These are phyloP conservation scores for Globomyces pollinis-pini DNA, from an alignment of 192 early-diverging fungal species.

Conservation along the genomic window DNA sequence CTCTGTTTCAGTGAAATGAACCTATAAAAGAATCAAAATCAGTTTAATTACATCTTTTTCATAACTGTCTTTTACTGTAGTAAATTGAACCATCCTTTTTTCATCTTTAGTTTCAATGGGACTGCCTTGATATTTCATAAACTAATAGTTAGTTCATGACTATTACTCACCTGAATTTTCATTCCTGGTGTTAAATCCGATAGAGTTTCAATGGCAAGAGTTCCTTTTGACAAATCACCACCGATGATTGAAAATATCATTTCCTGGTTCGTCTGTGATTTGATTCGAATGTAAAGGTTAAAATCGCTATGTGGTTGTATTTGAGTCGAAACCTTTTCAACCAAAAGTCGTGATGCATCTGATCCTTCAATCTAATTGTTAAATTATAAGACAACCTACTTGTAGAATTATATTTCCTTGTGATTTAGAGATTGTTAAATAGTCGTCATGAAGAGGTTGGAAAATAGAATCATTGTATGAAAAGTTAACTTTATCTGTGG, in stretches of 20 bases:
- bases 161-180: conserved; percentile 17
- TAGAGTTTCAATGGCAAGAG: conserved; percentile 27
- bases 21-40: too few species aligned
- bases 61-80: too few species aligned
- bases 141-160: too few species aligned
- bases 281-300: background rate
- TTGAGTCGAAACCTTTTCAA: conserved; percentile 3
- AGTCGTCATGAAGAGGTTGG: conserved; percentile 11
- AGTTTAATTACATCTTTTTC: too few species aligned
- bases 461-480: background rate
- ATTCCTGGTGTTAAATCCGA: conserved; percentile 26
- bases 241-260: conserved; percentile 26
- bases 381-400: background rate
- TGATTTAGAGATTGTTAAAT: conserved; percentile 21
- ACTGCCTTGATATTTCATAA: too few species aligned
- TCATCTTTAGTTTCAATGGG: too few species aligned
- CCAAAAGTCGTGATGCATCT: conserved; percentile 22
- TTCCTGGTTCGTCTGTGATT: background rate
- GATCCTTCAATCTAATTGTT: conserved; percentile 13
- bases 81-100: too few species aligned
- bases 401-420: conserved; percentile 30
- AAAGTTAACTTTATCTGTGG: background rate
- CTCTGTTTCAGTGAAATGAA: too few species aligned
- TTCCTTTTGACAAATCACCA: conserved; percentile 34
- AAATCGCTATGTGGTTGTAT: background rate